A percentile compares a stretch with the other conserved stretches of the same genome.
Evolutionary conservation across 108 stramenopile species (phyloP).

Genomic region (Discostella stelligeroides): DNA sequence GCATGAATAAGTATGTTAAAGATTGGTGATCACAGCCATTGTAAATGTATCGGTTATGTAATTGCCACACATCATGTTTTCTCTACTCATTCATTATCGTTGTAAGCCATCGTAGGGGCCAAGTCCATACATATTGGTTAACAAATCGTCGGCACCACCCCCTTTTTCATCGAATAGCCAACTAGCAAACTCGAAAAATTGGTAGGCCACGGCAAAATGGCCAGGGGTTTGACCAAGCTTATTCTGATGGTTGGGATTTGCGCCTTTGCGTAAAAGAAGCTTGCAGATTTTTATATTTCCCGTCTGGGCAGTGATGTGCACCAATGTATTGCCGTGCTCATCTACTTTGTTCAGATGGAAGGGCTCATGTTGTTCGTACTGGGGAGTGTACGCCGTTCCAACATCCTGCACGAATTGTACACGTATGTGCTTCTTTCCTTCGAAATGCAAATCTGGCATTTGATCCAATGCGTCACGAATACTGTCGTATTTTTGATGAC

Average conservation of each 20-base stretch:
- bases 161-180: constrained; percentile 74
- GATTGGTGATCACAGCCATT: constrained; percentile 22
- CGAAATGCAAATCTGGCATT: constrained; percentile 62
- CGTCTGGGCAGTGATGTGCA: constrained; percentile 80
- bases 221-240: constrained; percentile 79
- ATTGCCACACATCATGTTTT: too few relatives aligned
- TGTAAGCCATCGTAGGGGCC: constrained; percentile 82
- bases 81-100: constrained; percentile 2
- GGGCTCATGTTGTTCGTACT: constrained; percentile 60
- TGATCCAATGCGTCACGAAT: constrained; percentile 69
- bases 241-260: constrained; percentile 90
- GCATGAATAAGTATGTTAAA: constrained; percentile 44
- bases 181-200: constrained; percentile 76
- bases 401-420: constrained; percentile 64
- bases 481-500: constrained; percentile 71
- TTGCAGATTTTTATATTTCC: constrained; percentile 72
- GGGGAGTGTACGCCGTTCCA: constrained; percentile 77
- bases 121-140: constrained; percentile 71
- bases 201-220: constrained; percentile 86
- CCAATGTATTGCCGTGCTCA: constrained; percentile 84
- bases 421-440: constrained; percentile 48
- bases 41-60: background rate
- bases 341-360: constrained; percentile 79
- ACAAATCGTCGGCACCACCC: constrained; percentile 58
- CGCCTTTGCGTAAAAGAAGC: constrained; percentile 74